Conservation (phyloP, 2,329 filamentous ascomycete genomes). For the Diaporthe humulicola region DNA sequence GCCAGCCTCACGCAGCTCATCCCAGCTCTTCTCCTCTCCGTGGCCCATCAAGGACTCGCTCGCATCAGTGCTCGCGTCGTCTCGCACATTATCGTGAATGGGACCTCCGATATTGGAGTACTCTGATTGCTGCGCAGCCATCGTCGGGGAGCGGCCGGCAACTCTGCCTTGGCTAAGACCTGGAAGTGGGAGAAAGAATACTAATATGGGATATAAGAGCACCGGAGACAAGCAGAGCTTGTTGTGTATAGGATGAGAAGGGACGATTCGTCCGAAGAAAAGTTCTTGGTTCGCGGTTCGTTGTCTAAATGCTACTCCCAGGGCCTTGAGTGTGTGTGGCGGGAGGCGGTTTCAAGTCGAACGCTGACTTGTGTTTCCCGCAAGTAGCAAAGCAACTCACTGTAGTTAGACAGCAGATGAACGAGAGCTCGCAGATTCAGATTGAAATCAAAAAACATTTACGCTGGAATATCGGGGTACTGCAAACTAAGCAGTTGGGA, state of each 20-base stretch:
- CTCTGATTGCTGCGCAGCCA: conserved; percentile 10
- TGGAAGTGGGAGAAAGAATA: neutral
- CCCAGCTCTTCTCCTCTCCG: conserved; percentile 49
- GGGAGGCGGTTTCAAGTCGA: neutral
- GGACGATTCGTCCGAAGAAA: conserved; percentile 7
- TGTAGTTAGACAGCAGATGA: neutral
- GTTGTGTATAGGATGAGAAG: neutral
- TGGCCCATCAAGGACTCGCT: conserved; percentile 46
- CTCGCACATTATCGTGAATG: conserved; percentile 42
- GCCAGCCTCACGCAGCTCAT: conserved; percentile 38
- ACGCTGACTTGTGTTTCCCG: neutral
- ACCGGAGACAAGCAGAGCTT: neutral
- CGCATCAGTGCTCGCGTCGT: conserved; percentile 46
- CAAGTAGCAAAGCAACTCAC: neutral
- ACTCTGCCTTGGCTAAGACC: neutral
- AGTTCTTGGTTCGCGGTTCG: neutral
- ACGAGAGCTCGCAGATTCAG: neutral
- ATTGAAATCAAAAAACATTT: neutral
- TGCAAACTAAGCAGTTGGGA: neutral
- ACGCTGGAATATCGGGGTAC: neutral
- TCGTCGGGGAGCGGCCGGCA: neutral
- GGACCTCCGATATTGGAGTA: conserved; percentile 3
- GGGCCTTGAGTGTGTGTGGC: neutral
- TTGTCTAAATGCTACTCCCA: neutral
- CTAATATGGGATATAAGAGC: neutral